Percentiles rank a stretch among this genome's conserved stretches.
Conservation (phyloP, 1,284 basidiomycete species). For the Trametes pubescens region DNA sequence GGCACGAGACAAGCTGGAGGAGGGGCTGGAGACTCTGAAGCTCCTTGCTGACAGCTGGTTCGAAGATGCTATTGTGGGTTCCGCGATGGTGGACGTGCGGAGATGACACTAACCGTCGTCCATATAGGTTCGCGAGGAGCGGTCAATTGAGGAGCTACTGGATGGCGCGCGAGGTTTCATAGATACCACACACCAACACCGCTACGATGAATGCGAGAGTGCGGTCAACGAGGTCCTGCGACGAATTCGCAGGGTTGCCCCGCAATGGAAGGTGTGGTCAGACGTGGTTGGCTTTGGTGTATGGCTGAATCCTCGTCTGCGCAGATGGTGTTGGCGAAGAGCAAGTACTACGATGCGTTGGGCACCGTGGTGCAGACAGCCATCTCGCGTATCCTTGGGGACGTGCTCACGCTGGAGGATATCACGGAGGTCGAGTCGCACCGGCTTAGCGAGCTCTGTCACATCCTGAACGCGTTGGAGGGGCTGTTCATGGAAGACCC, state of each 20-base stretch:
- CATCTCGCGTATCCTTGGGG: constrained; percentile 73
- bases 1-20: constrained; percentile 56
- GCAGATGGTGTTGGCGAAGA: constrained; percentile 66
- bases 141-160: constrained; percentile 55
- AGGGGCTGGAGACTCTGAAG: constrained; percentile 57
- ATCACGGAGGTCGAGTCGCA: constrained; percentile 93
- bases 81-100: constrained; percentile 4
- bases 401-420: constrained; percentile 84
- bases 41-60: constrained; percentile 72
- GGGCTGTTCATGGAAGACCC: constrained; percentile 78
- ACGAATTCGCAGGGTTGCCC: constrained; percentile 70
- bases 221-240: constrained; percentile 74
- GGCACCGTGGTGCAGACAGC: constrained; percentile 82
- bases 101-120: constrained; percentile 2
- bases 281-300: background rate
- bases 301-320: constrained; percentile 5
- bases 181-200: constrained; percentile 77
- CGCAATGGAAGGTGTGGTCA: constrained; percentile 75
- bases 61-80: constrained; percentile 69
- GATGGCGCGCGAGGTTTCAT: constrained; percentile 76
- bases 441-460: constrained; percentile 82
- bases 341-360: constrained; percentile 72
- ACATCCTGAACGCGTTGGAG: constrained; percentile 82
- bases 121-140: constrained; percentile 53
- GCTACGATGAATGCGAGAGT: constrained; percentile 80